Conservation (phyloP, 2,329 filamentous ascomycete species). For the Thielaviopsis euricoi region DNA sequence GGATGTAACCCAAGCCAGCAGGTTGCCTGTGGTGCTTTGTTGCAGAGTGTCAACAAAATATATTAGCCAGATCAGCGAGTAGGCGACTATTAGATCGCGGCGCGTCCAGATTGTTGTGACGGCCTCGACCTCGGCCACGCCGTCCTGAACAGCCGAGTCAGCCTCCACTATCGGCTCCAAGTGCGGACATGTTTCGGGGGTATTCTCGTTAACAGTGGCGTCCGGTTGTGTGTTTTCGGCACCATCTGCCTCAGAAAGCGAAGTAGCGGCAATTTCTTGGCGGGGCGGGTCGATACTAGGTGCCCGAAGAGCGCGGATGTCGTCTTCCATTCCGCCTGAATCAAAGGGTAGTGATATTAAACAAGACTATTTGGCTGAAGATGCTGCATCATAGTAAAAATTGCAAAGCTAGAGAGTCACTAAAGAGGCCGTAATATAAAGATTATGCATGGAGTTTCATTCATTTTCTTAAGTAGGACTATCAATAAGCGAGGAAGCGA, state of each 20-base stretch:
- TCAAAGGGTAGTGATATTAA: not conserved
- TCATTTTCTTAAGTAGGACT: not conserved
- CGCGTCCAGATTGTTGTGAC: conserved; percentile 24
- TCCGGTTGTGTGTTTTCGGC: not conserved
- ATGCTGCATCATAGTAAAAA: not conserved
- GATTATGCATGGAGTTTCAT: not conserved
- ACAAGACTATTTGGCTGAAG: not conserved
- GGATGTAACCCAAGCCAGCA: conserved; percentile 31
- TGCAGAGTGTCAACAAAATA: conserved; percentile 31
- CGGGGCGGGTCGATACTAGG: not conserved
- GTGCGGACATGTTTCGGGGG: too few relatives aligned
- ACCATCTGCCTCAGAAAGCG: not conserved
- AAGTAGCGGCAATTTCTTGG: not conserved
- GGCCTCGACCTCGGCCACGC: conserved; percentile 25
- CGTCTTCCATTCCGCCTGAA: not conserved
- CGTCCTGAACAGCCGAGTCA: conserved; percentile 16
- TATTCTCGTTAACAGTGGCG: not conserved
- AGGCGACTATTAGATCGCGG: conserved; percentile 22
- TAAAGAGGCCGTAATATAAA: not conserved
- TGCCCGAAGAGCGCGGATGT: not conserved
- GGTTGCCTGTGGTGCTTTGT: conserved; percentile 19
- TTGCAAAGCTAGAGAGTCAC: too few relatives aligned
- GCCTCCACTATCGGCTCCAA: not conserved
- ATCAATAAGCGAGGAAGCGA: not conserved
- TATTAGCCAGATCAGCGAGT: conserved; percentile 29